These are phyloP conservation scores for Spergularia azorica DNA, from an alignment of 179 eudicot species.

Conservation along the genomic window DNA sequence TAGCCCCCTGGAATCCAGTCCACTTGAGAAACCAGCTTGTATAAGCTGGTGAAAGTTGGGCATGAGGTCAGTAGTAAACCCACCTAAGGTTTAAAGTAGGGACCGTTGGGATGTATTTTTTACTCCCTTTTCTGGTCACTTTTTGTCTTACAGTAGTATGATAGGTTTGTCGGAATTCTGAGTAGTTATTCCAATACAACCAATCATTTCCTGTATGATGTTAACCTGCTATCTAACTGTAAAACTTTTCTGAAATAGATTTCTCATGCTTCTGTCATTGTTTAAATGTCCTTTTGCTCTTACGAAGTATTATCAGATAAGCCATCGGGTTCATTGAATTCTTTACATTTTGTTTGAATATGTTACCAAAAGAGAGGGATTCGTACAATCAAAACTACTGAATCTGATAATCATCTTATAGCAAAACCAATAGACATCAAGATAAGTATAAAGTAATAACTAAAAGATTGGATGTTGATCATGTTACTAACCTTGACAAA, in stretches of 20 bases:
- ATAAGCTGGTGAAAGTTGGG: too few relatives aligned
- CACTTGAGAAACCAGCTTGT: too few relatives aligned
- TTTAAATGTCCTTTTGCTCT: neutral
- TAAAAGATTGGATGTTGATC: too few relatives aligned
- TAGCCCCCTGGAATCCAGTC: too few relatives aligned
- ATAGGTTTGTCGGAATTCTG: neutral
- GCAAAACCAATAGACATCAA: neutral
- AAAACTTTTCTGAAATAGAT: neutral
- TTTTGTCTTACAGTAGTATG: neutral
- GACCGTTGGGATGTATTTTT: neutral
- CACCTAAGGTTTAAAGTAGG: neutral
- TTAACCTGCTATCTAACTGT: conserved; percentile 2
- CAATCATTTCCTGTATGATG: conserved; percentile 14
- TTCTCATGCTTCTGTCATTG: neutral
- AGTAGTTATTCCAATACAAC: conserved; percentile 6
- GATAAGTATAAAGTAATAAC: neutral
- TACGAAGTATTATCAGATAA: neutral
- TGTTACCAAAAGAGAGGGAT: too few relatives aligned
- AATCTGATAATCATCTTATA: neutral
- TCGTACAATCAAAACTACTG: neutral
- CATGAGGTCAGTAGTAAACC: too few relatives aligned
- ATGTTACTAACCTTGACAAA: conserved; percentile 65
- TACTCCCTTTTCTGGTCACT: neutral
- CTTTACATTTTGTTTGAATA: too few relatives aligned
- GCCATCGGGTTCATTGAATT: too few relatives aligned